These are phyloP conservation scores for Sicyos edulis DNA, from an alignment of 306 rosid species.

Conservation along the genomic window DNA sequence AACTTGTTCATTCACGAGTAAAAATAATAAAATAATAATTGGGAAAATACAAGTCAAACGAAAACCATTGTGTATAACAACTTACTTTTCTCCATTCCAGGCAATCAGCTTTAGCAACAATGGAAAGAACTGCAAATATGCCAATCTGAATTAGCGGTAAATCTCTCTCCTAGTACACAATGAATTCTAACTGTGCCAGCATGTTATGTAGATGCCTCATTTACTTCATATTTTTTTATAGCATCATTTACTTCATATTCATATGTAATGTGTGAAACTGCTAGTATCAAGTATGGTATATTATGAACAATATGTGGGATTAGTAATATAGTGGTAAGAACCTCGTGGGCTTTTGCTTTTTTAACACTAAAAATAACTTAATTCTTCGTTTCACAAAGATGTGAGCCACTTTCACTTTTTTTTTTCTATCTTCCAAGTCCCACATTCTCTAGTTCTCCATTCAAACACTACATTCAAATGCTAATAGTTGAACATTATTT, in stretches of 20 bases:
- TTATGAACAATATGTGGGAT: too few relatives aligned
- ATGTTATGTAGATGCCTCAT: background rate
- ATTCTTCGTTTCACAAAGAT: too few relatives aligned
- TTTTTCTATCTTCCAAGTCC: too few relatives aligned
- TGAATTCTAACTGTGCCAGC: background rate
- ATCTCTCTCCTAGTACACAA: slow-evolving; percentile 1
- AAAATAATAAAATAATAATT: background rate
- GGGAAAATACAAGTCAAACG: background rate
- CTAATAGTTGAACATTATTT: too few relatives aligned
- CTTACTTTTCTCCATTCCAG: slow-evolving; percentile 88
- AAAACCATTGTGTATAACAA: slow-evolving; percentile 14
- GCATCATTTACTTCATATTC: background rate
- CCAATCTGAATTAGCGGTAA: slow-evolving; percentile 13
- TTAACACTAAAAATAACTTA: too few relatives aligned
- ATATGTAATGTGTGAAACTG: background rate
- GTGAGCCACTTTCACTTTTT: too few relatives aligned
- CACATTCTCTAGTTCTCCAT: too few relatives aligned
- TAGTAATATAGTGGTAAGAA: too few relatives aligned
- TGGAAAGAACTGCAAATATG: slow-evolving; percentile 78
- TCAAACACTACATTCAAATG: too few relatives aligned
- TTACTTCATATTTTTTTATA: background rate
- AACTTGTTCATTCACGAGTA: slow-evolving; percentile 1
- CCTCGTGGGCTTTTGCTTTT: too few relatives aligned
- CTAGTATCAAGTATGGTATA: too few relatives aligned
- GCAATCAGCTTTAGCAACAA: slow-evolving; percentile 84